phyloP scores from a whole-genome alignment of 1,284 basidiomycete species.

The Neonothopanus nambi region DNA sequence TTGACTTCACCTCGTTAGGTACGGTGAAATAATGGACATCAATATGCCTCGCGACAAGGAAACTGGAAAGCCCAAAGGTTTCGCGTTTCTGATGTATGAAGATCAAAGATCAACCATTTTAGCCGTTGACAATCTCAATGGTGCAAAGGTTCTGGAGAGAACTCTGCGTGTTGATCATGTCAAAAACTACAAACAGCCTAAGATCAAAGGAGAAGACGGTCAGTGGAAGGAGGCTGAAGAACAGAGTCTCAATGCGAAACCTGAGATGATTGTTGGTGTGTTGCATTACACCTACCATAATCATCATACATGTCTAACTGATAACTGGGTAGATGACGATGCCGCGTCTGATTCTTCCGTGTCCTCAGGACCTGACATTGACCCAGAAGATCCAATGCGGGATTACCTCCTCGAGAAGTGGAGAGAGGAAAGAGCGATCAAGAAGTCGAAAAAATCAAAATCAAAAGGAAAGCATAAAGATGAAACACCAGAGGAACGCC shows the following conservation, averaged over 20 bases:
- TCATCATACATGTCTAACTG: neutral
- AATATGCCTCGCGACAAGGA: constrained; percentile 92
- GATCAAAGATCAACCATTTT: constrained; percentile 95
- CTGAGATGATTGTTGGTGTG: constrained; percentile 67
- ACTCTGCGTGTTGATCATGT: constrained; percentile 95
- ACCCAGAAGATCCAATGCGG: constrained; percentile 97
- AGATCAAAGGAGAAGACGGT: constrained; percentile 80
- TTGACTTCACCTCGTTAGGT: constrained; percentile 51
- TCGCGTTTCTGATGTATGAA: constrained; percentile 98
- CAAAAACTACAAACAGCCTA: constrained; percentile 89
- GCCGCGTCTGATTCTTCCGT: constrained; percentile 64
- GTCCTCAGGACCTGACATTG: constrained; percentile 71
- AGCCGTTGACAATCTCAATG: constrained; percentile 98
- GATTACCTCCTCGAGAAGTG: constrained; percentile 79
- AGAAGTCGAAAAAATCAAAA: constrained; percentile 65
- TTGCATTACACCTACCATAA: constrained; percentile 14
- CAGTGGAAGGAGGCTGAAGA: constrained; percentile 87
- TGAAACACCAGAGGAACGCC: constrained; percentile 40
- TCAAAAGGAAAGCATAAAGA: constrained; percentile 61
- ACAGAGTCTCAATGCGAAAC: constrained; percentile 83
- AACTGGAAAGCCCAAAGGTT: constrained; percentile 88
- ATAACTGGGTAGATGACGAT: constrained; percentile 25
- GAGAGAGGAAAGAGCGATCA: constrained; percentile 64
- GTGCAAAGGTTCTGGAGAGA: constrained; percentile 84
- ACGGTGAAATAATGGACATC: constrained; percentile 93